phyloP scores from a whole-genome alignment of 2,329 filamentous ascomycete genomes.

The Lasiodiplodia sp. region DNA sequence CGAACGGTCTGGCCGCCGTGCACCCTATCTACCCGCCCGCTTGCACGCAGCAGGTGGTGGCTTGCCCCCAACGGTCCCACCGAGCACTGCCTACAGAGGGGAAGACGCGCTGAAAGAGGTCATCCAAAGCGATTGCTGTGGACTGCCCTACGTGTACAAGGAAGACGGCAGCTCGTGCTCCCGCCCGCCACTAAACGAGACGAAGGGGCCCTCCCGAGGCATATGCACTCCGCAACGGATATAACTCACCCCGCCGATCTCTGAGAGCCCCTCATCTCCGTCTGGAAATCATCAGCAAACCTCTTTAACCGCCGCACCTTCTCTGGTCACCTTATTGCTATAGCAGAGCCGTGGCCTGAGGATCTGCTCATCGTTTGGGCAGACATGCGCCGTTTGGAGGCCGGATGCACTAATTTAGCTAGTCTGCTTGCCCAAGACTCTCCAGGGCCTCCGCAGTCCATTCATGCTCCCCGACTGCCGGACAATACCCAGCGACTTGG shows the following conservation, averaged over 20 bases:
- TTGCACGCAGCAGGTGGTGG: neutral
- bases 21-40: neutral
- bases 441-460: constrained; percentile 12
- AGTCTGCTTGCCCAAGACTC: neutral
- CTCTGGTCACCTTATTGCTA: constrained; percentile 9
- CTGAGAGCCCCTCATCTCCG: neutral
- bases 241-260: constrained; percentile 12
- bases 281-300: neutral
- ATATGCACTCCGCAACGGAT: constrained; percentile 18
- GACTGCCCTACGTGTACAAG: neutral
- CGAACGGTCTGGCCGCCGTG: neutral
- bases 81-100: neutral
- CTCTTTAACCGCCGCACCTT: neutral
- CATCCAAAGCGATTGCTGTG: neutral
- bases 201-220: constrained; percentile 20
- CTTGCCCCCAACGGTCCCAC: neutral
- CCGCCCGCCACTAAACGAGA: constrained; percentile 2
- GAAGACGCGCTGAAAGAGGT: neutral
- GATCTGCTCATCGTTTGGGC: constrained; percentile 21
- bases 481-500: constrained; percentile 1
- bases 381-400: constrained; percentile 12
- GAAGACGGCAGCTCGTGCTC: constrained; percentile 20
- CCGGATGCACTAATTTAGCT: neutral
- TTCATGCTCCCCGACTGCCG: constrained; percentile 4
- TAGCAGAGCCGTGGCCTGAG: neutral